Evolutionary conservation across 345 rosid species (phyloP), one percentile per base, ranked within the genome.

Genomic region (Kernera saxatilis): DNA sequence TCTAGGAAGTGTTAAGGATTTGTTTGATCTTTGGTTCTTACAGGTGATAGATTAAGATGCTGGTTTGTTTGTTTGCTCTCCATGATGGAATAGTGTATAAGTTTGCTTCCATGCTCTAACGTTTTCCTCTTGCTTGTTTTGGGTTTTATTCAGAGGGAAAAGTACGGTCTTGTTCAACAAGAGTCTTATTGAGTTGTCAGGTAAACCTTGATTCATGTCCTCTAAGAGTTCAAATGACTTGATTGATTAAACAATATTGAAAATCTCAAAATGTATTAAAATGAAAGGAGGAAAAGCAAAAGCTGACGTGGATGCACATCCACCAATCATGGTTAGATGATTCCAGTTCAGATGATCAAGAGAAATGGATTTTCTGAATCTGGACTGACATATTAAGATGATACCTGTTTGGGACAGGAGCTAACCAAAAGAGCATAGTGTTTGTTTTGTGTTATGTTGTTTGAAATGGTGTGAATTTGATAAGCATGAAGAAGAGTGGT

Each of bases 241-340:
- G 40, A 9, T 23, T 67, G 8, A 13, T 26, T n/a, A 37, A 48
- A 22, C 15, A 46, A 30, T 59, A 27, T 52, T 58, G 25, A 44
- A 17, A 65, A 44, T 15, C 71, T 73, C 44, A 46, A 49, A 64
- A 36, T 73, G 66, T 7, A 41, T 29, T 37, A 8, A 49, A 32
- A 74, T 59, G 62, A 22, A 32, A 49, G 73, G 78, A 52, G 73
- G 69, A 68, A 13, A 60, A 74, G 73, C 46, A 74, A 51, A 68
- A 19, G 63, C 57, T 35, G 41, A 67, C 48, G 19, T 74, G 78
- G 78, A 60, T 74, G 68, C 78, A 74, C 69, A 74, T 67, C 55
- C 69, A 67, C 39, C 78, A 74, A 60, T 23, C 73, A 32, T 74
- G 78, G 78, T 43, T 60, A 68, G 69, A 25, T 74, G 64, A 44